Base-by-base conservation (phyloP, 495 filamentous ascomycete genomes). In the Daldinia loculata region DNA sequence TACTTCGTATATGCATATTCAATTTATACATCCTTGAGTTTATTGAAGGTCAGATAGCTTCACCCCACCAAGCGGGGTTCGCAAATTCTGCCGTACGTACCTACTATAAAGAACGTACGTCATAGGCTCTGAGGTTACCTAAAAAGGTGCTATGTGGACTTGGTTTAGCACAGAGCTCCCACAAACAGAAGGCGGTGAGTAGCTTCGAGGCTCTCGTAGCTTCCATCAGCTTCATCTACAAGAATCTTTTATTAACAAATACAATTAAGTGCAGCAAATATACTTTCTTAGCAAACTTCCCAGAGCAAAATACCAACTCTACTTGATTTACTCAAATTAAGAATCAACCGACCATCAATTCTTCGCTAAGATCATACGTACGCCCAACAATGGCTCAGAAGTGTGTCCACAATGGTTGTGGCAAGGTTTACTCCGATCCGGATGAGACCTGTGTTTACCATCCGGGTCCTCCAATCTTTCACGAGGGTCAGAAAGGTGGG, bases 401-500 rank as follows among this genome's bases (percentile, higher is more conserved):
- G 83, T 99, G 95, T 79, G 92, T 97, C 58, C 96, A 98, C 81
- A 95, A 97, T 80, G 92, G 93, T 72, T 99, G 95, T 80, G 92
- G 91, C 74, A 99, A 97, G 85, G 77, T 83, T 29, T 99, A 93
- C 81, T 88, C 88, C 56, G 91, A 98, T 79, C 80, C 88, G 5
- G 88, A 94, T 48, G 96, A 98, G 78, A 84, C 89, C 63, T 99
- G 95, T 78, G 82, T 89, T 68, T 97, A 97, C 81, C 95, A 98
- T 82, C 93, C 95, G 55, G 94, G 94, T 43, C 94, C 93, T 51
- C 94, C 94, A 62, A 85, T 96, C 75, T 99, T 99, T 80, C 95
- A 99, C 79, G 95, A 99, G 84, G 95, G 95, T 45, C 95, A 98
- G 81, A 99, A 99, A 90, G 95, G 95, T 97, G 84, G 76, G 84